A percentile compares a stretch with the other conserved stretches of the same genome.
Conservation (phyloP, 2,329 filamentous ascomycete genomes). For the Ophidiomyces ophidiicola region DNA sequence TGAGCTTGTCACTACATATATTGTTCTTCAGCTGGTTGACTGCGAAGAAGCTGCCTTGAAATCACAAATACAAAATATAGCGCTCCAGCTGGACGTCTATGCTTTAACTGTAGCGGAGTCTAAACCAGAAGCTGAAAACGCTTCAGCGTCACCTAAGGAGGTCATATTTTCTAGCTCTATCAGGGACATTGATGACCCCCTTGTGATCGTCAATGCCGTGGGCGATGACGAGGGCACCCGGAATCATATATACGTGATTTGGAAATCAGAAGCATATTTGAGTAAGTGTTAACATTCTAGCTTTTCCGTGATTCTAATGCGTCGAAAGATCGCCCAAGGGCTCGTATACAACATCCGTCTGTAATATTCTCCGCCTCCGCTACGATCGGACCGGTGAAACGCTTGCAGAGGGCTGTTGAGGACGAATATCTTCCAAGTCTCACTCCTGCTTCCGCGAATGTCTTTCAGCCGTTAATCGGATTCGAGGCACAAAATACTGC, state of each 20-base stretch:
- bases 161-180: slow-evolving; percentile 33
- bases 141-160: slow-evolving; percentile 26
- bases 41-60: slow-evolving; percentile 39
- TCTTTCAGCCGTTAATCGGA: slow-evolving; percentile 43
- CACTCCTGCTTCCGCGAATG: slow-evolving; percentile 45
- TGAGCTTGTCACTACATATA: slow-evolving; percentile 41
- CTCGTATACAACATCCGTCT: slow-evolving; percentile 44
- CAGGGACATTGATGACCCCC: slow-evolving; percentile 30
- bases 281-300: slow-evolving; percentile 22
- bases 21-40: slow-evolving; percentile 41
- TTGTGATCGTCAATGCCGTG: slow-evolving; percentile 35
- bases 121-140: slow-evolving; percentile 28
- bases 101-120: slow-evolving; percentile 31
- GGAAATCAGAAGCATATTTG: slow-evolving; percentile 34
- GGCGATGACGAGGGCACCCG: slow-evolving; percentile 28
- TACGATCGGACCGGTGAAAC: slow-evolving; percentile 35
- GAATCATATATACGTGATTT: slow-evolving; percentile 34
- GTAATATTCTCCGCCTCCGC: slow-evolving; percentile 43
- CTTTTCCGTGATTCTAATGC: background rate
- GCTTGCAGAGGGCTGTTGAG: slow-evolving; percentile 27
- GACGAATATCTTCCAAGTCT: slow-evolving; percentile 44
- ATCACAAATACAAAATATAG: slow-evolving; percentile 38
- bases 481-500: slow-evolving; percentile 33
- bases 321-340: slow-evolving; percentile 33
- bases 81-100: slow-evolving; percentile 41